Base-by-base conservation (phyloP, 208 protist species). In the Trypanosoma conorhini region DNA sequence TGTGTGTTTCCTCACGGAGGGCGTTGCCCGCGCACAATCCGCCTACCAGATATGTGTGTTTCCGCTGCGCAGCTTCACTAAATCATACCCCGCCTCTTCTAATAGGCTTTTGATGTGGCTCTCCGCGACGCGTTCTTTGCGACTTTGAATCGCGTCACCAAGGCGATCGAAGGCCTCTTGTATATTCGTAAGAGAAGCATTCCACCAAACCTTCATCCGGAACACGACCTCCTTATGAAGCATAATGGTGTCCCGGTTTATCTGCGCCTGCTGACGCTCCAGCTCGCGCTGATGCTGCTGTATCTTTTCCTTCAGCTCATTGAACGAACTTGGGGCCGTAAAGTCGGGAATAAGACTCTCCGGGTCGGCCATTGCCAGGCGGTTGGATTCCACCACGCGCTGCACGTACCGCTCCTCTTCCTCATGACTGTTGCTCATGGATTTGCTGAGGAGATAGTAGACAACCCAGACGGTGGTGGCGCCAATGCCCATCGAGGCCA, bases 161-260 rank as follows among this genome's bases (percentile, higher is more conserved):
- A 92, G 72, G 22, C 62, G 44, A 58, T 86, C 76, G 48, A 75
- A 56, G 12, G 88, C 88, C 42, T 72, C 48, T 69, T 96, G 88
- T 19, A 96, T 63, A 70, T 94, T 83, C 42, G 77, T 79, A 28
- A 96, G 80, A 30, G 68, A 86, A 28, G 76, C 62, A 72, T 96
- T 96, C 89, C 91, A 96, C 87, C 91, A 93, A 72, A 86, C 68
- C 70, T 92, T 94, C 28, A 87, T n/a, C 17, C 85, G 80, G 68
- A 86, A 94, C 31, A 86, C 67, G 24, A 81, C 70, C 61, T 96
- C 91, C 21, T 76, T 87, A 74, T 94, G 87, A 30, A 96, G 80
- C 61, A 90, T 83, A 51, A 81, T 83, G 33, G 80, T 86, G 15
- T 74, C 55, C 10, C 64, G 58, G 31, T 63, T 28, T 24, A 86